Conservation (phyloP, 2,329 filamentous ascomycete genomes). For the Exophiala spinifera region DNA sequence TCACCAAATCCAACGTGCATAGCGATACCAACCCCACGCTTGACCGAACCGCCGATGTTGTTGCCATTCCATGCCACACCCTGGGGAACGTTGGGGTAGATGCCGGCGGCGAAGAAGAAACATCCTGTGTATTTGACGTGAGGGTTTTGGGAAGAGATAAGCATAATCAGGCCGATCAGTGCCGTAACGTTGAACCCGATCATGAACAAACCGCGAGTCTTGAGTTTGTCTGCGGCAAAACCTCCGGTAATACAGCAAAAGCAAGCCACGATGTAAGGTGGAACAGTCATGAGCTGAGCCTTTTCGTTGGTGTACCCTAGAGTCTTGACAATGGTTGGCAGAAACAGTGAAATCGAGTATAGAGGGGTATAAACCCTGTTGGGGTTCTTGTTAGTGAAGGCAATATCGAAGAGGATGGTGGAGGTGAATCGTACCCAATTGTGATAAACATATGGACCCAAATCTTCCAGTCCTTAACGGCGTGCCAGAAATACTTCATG, state of each 20-base stretch:
- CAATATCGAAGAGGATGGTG: neutral
- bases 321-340: constrained; percentile 59
- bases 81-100: constrained; percentile 83
- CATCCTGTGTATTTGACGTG: constrained; percentile 76
- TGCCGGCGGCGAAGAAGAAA: constrained; percentile 80
- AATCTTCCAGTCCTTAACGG: constrained; percentile 50
- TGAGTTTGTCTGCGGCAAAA: constrained; percentile 58
- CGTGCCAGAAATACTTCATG: constrained; percentile 49
- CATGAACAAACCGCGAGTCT: constrained; percentile 67
- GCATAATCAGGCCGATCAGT: constrained; percentile 74
- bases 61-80: constrained; percentile 86
- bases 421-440: constrained; percentile 16
- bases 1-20: constrained; percentile 93
- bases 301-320: constrained; percentile 52
- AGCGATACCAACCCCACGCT: constrained; percentile 83
- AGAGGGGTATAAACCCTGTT: constrained; percentile 54
- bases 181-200: constrained; percentile 67
- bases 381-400: constrained; percentile 3
- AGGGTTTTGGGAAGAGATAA: constrained; percentile 59
- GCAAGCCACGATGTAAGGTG: constrained; percentile 62
- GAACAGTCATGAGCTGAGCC: constrained; percentile 65
- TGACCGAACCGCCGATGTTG: constrained; percentile 84
- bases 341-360: constrained; percentile 57
- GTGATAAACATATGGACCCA: constrained; percentile 39
- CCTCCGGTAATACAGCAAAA: constrained; percentile 51